These are phyloP conservation scores for Podaxis sp. DNA, from an alignment of 768 basidiomycete genomes.

Conservation along the genomic window DNA sequence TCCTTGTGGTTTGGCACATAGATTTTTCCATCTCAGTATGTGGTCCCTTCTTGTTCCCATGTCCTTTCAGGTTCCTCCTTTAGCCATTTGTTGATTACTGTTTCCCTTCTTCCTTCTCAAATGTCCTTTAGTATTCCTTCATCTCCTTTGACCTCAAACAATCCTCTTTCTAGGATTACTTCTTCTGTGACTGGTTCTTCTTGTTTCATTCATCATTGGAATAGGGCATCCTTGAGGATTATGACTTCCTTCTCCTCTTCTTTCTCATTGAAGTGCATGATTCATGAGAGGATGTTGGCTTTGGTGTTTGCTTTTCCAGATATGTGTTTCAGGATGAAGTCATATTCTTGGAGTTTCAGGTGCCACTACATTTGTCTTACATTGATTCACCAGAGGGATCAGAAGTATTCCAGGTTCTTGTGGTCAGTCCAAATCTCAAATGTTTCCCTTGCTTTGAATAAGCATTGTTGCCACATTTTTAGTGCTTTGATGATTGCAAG, in stretches of 20 bases:
- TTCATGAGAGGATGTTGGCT: too few relatives aligned
- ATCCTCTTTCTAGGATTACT: too few relatives aligned
- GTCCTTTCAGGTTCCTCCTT: not conserved
- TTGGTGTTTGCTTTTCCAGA: not conserved
- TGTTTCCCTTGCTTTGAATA: constrained; percentile 14
- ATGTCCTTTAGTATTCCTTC: not conserved
- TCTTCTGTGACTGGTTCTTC: too few relatives aligned
- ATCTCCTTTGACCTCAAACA: not conserved
- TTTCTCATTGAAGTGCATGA: not conserved
- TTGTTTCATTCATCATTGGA: too few relatives aligned
- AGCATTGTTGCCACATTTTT: constrained; percentile 27
- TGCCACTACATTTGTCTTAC: not conserved
- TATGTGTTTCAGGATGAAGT: not conserved
- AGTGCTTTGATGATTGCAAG: constrained; percentile 27
- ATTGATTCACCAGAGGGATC: not conserved
- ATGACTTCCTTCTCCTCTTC: not conserved
- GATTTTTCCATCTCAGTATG: not conserved
- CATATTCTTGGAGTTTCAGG: not conserved
- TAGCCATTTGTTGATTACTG: not conserved
- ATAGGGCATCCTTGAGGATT: too few relatives aligned
- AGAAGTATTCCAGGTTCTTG: constrained; percentile 22
- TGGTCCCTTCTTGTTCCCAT: not conserved
- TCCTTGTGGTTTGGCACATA: not conserved
- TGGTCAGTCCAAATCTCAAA: constrained; percentile 20
- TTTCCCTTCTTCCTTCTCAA: too few relatives aligned